Conservation (phyloP, 2,329 filamentous ascomycete species). For the Penicillium polonicum region DNA sequence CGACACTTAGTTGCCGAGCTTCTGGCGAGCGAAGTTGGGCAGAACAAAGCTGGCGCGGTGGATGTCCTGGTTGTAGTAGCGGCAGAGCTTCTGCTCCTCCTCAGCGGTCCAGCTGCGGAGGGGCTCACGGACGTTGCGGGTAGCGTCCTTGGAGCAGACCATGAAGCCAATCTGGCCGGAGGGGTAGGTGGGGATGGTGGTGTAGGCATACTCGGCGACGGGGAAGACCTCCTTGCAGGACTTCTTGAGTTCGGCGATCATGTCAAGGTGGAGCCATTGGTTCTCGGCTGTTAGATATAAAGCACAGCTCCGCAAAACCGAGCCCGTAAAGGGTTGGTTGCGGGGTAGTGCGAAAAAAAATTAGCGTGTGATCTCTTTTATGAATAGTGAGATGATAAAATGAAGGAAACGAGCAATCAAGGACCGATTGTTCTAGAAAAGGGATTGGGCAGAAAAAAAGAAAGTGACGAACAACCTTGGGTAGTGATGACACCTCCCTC, state of each 20-base stretch:
- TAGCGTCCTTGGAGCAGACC: conserved; percentile 96
- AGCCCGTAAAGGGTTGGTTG: conserved; percentile 32
- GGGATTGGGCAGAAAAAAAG: conserved; percentile 49
- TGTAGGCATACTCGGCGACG: conserved; percentile 96
- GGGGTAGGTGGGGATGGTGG: conserved; percentile 96
- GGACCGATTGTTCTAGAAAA: conserved; percentile 63
- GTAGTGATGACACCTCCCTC: conserved; percentile 98
- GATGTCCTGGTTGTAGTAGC: conserved; percentile 96
- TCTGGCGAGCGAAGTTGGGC: conserved; percentile 88
- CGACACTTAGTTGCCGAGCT: conserved; percentile 41
- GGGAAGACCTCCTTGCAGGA: conserved; percentile 97
- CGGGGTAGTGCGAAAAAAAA: conserved; percentile 26
- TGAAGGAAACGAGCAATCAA: conserved; percentile 7
- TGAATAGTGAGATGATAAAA: not conserved
- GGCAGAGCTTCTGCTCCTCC: conserved; percentile 90
- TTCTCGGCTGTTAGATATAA: conserved; percentile 72
- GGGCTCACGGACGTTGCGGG: conserved; percentile 79
- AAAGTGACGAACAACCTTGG: conserved; percentile 98
- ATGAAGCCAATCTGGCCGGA: conserved; percentile 99
- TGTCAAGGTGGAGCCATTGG: conserved; percentile 94
- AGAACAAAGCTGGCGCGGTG: conserved; percentile 93
- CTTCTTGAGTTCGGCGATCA: conserved; percentile 95
- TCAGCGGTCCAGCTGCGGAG: conserved; percentile 76
- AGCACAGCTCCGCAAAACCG: conserved; percentile 33
- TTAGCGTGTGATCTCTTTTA: conserved; percentile 24